Conservation (phyloP, 305 asterid species). For the Euphrasia arctica region DNA sequence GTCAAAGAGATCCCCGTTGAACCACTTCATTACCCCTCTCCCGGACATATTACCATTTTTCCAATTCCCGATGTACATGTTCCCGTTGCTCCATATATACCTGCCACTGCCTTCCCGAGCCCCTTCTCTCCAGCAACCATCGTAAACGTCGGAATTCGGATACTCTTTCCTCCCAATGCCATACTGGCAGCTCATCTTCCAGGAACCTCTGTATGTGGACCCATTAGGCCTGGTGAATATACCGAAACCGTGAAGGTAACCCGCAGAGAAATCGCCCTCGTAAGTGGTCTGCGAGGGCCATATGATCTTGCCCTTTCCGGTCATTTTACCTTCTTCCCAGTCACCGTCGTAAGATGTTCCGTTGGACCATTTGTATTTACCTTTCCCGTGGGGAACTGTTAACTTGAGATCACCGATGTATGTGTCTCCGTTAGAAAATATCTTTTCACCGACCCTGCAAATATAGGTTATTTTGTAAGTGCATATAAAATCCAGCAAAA, state of each 20-base stretch:
- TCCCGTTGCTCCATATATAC: slow-evolving; percentile 75
- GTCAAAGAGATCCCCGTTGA: slow-evolving; percentile 77
- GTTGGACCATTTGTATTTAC: slow-evolving; percentile 79
- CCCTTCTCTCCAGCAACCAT: slow-evolving; percentile 97
- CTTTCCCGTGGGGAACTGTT: slow-evolving; percentile 70
- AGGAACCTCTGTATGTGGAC: slow-evolving; percentile 71
- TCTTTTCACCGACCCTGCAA: slow-evolving; percentile 52
- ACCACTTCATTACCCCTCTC: slow-evolving; percentile 95
- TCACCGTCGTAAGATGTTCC: slow-evolving; percentile 90
- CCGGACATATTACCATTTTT: slow-evolving; percentile 73
- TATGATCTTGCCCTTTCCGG: slow-evolving; percentile 77
- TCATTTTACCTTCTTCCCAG: slow-evolving; percentile 94
- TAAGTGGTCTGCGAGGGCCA: slow-evolving; percentile 79
- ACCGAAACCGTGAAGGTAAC: slow-evolving; percentile 90
- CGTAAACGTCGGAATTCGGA: slow-evolving; percentile 74
- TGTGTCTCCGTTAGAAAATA: slow-evolving; percentile 66
- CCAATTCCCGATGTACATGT: slow-evolving; percentile 87
- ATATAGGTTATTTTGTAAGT: slow-evolving; percentile 28
- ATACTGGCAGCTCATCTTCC: slow-evolving; percentile 88
- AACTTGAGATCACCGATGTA: slow-evolving; percentile 62
- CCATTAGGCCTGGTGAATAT: slow-evolving; percentile 64
- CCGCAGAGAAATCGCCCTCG: slow-evolving; percentile 91
- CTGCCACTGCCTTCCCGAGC: slow-evolving; percentile 90
- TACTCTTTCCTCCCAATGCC: slow-evolving; percentile 88
- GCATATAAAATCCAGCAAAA: slow-evolving; percentile 1